Percentiles rank a stretch among this genome's conserved stretches.
phyloP scores from a whole-genome alignment of 331 rosid species.

The Malus hybrid region DNA sequence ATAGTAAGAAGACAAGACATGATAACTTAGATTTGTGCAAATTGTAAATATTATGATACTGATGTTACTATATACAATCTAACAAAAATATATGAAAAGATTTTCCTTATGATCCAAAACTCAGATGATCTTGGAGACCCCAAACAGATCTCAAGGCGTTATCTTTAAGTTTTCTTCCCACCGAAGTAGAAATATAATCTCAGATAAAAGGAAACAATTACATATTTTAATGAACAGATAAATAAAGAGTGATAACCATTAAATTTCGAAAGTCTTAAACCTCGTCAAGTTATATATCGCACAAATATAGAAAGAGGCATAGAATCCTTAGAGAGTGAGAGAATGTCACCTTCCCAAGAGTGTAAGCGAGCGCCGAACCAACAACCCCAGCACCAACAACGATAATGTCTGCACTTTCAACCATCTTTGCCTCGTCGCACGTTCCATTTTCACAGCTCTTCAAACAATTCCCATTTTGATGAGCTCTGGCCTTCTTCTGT shows the following conservation, averaged over 20 bases:
- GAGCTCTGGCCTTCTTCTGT: slow-evolving; percentile 1
- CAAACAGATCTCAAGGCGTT: background rate
- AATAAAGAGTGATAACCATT: background rate
- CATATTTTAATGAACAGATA: background rate
- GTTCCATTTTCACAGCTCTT: slow-evolving; percentile 6
- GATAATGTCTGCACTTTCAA: slow-evolving; percentile 17
- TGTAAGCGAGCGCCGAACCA: slow-evolving; percentile 28
- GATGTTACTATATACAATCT: background rate
- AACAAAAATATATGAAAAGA: background rate
- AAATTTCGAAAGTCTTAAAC: background rate
- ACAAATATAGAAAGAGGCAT: background rate
- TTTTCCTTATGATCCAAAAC: background rate
- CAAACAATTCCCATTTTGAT: background rate
- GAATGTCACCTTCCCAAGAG: slow-evolving; percentile 21
- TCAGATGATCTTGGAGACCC: background rate
- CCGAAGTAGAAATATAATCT: background rate
- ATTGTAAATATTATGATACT: background rate
- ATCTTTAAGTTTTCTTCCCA: background rate
- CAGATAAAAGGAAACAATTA: background rate
- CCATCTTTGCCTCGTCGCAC: background rate
- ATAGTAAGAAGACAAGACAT: background rate
- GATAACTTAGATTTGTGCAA: background rate
- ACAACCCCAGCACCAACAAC: slow-evolving; percentile 32
- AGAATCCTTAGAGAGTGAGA: background rate
- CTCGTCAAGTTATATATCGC: background rate